Percentiles rank a stretch among this genome's conserved stretches.
phyloP scores from a whole-genome alignment of 2,329 filamentous ascomycete species.

The Dactylonectria estremocensis region DNA sequence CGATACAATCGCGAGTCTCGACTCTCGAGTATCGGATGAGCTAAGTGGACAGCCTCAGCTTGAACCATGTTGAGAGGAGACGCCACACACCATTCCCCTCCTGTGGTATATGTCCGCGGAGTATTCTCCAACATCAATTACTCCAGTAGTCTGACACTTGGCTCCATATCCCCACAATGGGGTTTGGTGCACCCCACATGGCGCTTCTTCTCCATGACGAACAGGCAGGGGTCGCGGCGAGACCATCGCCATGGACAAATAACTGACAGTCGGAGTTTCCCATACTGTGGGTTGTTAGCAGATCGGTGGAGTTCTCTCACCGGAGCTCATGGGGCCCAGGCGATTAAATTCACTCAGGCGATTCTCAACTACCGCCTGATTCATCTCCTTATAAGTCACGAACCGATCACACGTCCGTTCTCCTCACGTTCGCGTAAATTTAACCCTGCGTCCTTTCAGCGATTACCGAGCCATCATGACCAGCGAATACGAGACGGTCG shows the following conservation, averaged over 20 bases:
- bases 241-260: neutral
- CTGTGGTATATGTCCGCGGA: slow-evolving; percentile 31
- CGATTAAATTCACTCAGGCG: neutral
- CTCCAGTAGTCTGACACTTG: neutral
- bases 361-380: neutral
- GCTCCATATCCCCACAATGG: neutral
- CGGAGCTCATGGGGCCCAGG: neutral
- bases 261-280: neutral
- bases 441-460: neutral
- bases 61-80: neutral
- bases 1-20: slow-evolving; percentile 27
- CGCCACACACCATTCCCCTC: neutral
- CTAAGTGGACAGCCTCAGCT: slow-evolving; percentile 19
- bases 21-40: slow-evolving; percentile 35
- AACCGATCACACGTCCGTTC: neutral
- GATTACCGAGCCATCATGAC: neutral
- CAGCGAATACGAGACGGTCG: neutral
- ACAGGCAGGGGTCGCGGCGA: neutral
- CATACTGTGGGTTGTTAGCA: neutral
- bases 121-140: slow-evolving; percentile 2
- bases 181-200: neutral
- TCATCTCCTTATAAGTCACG: slow-evolving; percentile 1
- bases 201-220: neutral
- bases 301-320: neutral
- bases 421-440: neutral